A percentile compares a stretch with the other conserved stretches of the same genome.
These are phyloP conservation scores for Adansonia madagascariensis DNA, from an alignment of 441 rosid species.

Conservation along the genomic window DNA sequence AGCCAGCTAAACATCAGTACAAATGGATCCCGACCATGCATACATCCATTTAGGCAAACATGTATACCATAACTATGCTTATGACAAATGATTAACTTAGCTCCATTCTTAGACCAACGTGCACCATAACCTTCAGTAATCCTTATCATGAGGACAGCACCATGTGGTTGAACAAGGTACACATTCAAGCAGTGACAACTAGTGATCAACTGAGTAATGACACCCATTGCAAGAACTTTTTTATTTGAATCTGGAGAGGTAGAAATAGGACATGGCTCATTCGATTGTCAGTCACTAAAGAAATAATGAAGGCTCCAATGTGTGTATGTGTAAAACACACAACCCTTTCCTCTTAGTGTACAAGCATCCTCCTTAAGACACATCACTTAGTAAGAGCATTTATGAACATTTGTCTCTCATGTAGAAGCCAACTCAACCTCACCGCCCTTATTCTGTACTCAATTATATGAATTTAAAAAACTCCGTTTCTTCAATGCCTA, in stretches of 20 bases:
- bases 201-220: slow-evolving; percentile 42
- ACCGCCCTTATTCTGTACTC: background rate
- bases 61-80: background rate
- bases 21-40: background rate
- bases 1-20: background rate
- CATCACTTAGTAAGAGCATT: background rate
- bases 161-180: slow-evolving; percentile 62
- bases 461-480: background rate
- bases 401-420: background rate
- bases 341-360: background rate
- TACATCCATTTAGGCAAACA: background rate
- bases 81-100: slow-evolving; percentile 46
- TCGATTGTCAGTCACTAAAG: background rate
- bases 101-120: slow-evolving; percentile 71
- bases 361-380: background rate
- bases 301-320: background rate
- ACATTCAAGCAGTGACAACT: slow-evolving; percentile 65
- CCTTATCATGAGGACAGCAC: slow-evolving; percentile 69
- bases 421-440: background rate
- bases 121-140: slow-evolving; percentile 68
- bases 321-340: background rate
- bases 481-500: background rate
- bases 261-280: background rate
- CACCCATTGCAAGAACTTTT: slow-evolving; percentile 54
- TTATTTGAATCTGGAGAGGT: slow-evolving; percentile 51